phyloP scores from a whole-genome alignment of 305 asterid genomes.

The Caryopteris hybrid region DNA sequence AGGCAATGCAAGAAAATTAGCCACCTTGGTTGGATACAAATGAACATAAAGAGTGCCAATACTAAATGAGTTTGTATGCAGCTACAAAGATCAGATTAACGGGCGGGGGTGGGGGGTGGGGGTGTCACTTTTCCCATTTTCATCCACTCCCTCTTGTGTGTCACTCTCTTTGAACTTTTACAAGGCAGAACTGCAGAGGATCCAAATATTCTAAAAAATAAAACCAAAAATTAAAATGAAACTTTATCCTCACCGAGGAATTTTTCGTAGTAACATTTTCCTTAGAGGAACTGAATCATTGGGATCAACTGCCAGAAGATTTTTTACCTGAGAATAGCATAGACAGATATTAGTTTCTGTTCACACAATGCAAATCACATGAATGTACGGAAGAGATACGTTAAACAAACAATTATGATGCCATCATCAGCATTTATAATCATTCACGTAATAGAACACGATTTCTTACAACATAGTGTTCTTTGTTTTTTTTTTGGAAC shows the following conservation, averaged over 20 bases:
- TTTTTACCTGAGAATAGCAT: slow-evolving; percentile 65
- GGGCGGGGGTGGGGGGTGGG: background rate
- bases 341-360: slow-evolving; percentile 4
- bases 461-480: background rate
- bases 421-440: background rate
- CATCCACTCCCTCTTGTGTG: too few species aligned
- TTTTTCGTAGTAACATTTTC: slow-evolving; percentile 87
- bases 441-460: background rate
- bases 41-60: background rate
- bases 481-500: background rate
- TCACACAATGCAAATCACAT: background rate
- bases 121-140: too few species aligned
- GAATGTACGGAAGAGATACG: background rate
- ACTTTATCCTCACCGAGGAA: slow-evolving; percentile 64
- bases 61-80: background rate
- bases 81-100: too few species aligned
- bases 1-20: slow-evolving; percentile 12
- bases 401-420: background rate
- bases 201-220: too few species aligned
- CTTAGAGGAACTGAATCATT: slow-evolving; percentile 81
- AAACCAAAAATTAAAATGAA: background rate
- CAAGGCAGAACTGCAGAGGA: too few species aligned
- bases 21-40: background rate
- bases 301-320: slow-evolving; percentile 87
- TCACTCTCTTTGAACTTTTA: too few species aligned